phyloP scores from a whole-genome alignment of 2,329 filamentous ascomycete species.

The Epichloe scottii region DNA sequence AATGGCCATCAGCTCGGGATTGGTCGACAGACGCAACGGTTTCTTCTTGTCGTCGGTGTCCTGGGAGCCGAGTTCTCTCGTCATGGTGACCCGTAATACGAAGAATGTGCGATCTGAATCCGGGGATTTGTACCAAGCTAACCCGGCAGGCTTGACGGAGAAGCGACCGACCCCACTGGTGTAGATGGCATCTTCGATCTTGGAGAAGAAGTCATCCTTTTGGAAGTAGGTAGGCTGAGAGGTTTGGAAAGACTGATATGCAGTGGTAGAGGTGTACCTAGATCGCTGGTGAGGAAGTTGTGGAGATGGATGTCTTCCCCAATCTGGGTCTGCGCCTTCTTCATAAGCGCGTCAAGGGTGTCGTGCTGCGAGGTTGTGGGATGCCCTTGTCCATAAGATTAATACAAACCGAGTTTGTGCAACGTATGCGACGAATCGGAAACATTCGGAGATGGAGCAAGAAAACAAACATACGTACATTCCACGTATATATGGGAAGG shows the following conservation, averaged over 20 bases:
- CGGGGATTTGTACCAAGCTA: slow-evolving; percentile 39
- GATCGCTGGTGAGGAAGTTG: slow-evolving; percentile 62
- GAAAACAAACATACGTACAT: slow-evolving; percentile 46
- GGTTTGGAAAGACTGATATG: slow-evolving; percentile 87
- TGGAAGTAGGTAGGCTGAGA: slow-evolving; percentile 58
- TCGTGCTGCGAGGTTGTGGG: slow-evolving; percentile 35
- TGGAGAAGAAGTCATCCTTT: slow-evolving; percentile 53
- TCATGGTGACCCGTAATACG: slow-evolving; percentile 50
- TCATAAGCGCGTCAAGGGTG: slow-evolving; percentile 31
- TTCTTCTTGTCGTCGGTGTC: slow-evolving; percentile 11
- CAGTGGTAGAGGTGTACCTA: slow-evolving; percentile 66
- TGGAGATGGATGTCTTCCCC: slow-evolving; percentile 34
- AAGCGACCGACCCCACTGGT: slow-evolving; percentile 20
- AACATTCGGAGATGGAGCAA: background rate
- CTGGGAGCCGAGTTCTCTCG: slow-evolving; percentile 3
- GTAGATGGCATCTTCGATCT: slow-evolving; percentile 32
- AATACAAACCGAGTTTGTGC: background rate
- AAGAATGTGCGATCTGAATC: slow-evolving; percentile 70
- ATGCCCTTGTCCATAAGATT: slow-evolving; percentile 33
- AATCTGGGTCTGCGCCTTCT: slow-evolving; percentile 22
- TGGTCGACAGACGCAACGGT: slow-evolving; percentile 11
- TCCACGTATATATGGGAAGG: slow-evolving; percentile 86
- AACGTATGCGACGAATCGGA: background rate
- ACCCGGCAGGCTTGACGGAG: slow-evolving; percentile 22
- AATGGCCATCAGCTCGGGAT: slow-evolving; percentile 47